Evolutionary conservation across 108 stramenopile genomes (phyloP).

Genomic region (Aureococcus anophagefferens): DNA sequence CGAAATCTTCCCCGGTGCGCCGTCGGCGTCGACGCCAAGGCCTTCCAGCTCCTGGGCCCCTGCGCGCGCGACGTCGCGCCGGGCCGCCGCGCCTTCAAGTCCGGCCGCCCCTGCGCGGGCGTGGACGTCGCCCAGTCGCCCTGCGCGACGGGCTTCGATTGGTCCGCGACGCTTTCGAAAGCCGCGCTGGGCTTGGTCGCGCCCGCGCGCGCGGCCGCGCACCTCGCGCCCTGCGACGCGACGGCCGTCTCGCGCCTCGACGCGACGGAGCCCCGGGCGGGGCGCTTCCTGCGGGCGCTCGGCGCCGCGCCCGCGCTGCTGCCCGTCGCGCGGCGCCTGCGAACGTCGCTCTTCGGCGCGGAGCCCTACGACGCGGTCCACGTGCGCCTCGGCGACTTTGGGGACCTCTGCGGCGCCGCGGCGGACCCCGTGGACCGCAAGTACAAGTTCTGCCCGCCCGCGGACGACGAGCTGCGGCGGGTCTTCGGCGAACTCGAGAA

Average conservation of each 20-base stretch:
- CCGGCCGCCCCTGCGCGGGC: neutral
- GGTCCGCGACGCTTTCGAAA: neutral
- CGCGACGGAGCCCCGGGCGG: neutral
- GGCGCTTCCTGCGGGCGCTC: neutral
- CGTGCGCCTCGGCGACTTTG: neutral
- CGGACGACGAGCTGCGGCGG: neutral
- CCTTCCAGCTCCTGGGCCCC: too few species aligned
- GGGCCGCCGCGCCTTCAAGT: neutral
- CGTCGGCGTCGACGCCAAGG: neutral
- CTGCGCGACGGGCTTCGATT: neutral
- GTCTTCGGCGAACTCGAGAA: neutral
- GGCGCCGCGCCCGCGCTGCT: neutral
- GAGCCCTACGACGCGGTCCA: neutral
- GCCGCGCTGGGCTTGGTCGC: neutral
- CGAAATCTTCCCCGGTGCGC: neutral
- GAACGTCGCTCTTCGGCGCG: neutral
- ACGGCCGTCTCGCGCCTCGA: neutral
- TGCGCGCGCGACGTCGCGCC: too few species aligned
- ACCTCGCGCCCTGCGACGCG: neutral
- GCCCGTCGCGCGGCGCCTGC: neutral
- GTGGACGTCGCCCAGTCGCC: neutral
- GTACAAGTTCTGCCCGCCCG: neutral
- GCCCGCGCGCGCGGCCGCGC: neutral
- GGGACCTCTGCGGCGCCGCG: neutral
- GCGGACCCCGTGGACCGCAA: too few species aligned